A percentile compares a stretch with the other conserved stretches of the same genome.
Conservation (phyloP, 495 filamentous ascomycete species). For the Xylaria nigripes region DNA sequence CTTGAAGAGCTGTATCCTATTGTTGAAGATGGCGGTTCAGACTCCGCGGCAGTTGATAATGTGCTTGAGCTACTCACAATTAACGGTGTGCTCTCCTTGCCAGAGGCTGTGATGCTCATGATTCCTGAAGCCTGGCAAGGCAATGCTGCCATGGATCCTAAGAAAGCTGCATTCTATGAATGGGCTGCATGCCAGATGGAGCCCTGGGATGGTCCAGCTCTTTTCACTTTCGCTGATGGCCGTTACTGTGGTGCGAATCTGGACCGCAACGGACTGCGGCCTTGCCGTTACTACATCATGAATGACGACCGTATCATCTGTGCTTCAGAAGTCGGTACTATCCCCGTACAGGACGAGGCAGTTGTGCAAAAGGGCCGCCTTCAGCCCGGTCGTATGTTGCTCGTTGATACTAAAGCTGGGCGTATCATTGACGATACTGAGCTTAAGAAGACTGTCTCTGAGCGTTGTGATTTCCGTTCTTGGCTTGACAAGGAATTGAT, state of each 20-base stretch:
- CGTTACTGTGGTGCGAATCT: constrained; percentile 97
- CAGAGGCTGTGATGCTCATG: constrained; percentile 98
- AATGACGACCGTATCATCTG: constrained; percentile 98
- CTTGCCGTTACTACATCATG: constrained; percentile 96
- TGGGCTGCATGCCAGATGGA: constrained; percentile 99
- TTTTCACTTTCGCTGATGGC: constrained; percentile 97
- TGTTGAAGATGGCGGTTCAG: constrained; percentile 94
- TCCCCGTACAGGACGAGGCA: constrained; percentile 80
- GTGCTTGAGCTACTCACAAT: constrained; percentile 91
- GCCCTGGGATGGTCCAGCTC: constrained; percentile 95
- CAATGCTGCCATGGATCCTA: constrained; percentile 83
- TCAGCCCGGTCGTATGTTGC: constrained; percentile 93
- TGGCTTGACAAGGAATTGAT: constrained; percentile 89
- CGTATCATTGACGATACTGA: constrained; percentile 94
- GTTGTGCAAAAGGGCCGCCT: constrained; percentile 92
- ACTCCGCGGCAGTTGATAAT: constrained; percentile 98
- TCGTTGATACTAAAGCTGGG: constrained; percentile 92
- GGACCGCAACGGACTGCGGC: constrained; percentile 94
- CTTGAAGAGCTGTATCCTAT: constrained; percentile 89
- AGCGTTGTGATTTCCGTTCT: constrained; percentile 72
- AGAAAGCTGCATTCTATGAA: constrained; percentile 97
- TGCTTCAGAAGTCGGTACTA: constrained; percentile 95
- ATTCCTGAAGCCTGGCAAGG: constrained; percentile 99
- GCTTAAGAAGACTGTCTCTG: constrained; percentile 81
- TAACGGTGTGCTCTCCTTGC: constrained; percentile 93